Percentiles rank a stretch among this genome's conserved stretches.
phyloP scores from a whole-genome alignment of 2,329 filamentous ascomycete species.

The Macroventuria anomochaeta region DNA sequence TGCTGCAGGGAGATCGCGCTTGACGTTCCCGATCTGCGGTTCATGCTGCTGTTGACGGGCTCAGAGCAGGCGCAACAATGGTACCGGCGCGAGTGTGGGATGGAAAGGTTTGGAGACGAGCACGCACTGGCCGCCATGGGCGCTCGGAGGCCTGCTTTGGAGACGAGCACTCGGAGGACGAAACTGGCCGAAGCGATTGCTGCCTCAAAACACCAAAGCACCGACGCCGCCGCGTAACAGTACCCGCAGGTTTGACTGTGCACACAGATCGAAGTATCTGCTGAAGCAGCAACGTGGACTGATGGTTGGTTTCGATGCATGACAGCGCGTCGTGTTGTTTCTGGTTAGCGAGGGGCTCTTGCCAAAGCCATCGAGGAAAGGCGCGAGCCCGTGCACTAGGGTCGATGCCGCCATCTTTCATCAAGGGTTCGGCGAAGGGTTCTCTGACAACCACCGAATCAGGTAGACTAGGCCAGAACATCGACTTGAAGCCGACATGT shows the following conservation, averaged over 20 bases:
- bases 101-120: constrained; percentile 32
- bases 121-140: constrained; percentile 34
- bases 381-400: constrained; percentile 13
- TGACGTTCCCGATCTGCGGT: constrained; percentile 65
- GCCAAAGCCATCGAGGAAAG: not conserved
- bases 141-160: constrained; percentile 26
- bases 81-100: constrained; percentile 39
- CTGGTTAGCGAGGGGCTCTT: constrained; percentile 24
- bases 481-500: constrained; percentile 16
- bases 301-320: constrained; percentile 32
- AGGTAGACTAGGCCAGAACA: constrained; percentile 17
- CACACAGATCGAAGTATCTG: constrained; percentile 27
- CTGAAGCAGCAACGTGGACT: constrained; percentile 28
- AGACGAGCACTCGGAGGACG: constrained; percentile 22
- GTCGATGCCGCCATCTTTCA: constrained; percentile 27
- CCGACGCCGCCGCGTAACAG: constrained; percentile 16
- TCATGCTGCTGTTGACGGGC: constrained; percentile 38
- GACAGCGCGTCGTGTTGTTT: constrained; percentile 25
- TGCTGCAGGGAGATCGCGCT: constrained; percentile 65
- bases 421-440: constrained; percentile 20
- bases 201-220: constrained; percentile 12
- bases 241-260: constrained; percentile 26
- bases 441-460: constrained; percentile 15
- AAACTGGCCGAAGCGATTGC: constrained; percentile 25
- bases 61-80: constrained; percentile 33